Evolutionary conservation across 768 basidiomycete species (phyloP).

Genomic region (Austroboletus festivus): DNA sequence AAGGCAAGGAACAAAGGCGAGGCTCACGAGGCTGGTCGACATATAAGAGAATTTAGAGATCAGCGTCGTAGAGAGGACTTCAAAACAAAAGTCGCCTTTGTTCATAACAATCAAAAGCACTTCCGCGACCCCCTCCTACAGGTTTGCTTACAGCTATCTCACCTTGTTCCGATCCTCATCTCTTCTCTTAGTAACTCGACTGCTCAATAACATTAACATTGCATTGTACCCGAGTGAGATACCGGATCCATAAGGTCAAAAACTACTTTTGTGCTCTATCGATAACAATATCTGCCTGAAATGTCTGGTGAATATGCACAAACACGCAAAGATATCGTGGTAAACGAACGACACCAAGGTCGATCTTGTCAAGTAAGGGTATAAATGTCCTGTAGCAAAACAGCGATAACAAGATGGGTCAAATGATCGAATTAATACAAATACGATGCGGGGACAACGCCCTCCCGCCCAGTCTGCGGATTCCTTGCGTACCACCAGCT

Average conservation of each 20-base stretch:
- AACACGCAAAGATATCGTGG: slow-evolving; percentile 26
- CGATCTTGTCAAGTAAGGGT: slow-evolving; percentile 38
- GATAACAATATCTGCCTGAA: slow-evolving; percentile 12
- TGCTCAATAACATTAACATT: slow-evolving; percentile 4
- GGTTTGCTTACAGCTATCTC: slow-evolving; percentile 28
- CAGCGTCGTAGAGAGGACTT: slow-evolving; percentile 75
- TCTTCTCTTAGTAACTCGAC: slow-evolving; percentile 13
- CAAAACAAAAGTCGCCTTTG: slow-evolving; percentile 78
- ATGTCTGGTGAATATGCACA: slow-evolving; percentile 12
- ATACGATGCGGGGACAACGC: slow-evolving; percentile 90
- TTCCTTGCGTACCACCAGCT: slow-evolving; percentile 97
- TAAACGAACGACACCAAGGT: slow-evolving; percentile 36
- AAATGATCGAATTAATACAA: slow-evolving; percentile 57
- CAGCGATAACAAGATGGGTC: slow-evolving; percentile 27
- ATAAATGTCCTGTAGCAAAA: slow-evolving; percentile 32
- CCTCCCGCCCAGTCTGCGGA: slow-evolving; percentile 73
- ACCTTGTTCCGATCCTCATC: slow-evolving; percentile 2
- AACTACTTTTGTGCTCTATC: slow-evolving; percentile 7
- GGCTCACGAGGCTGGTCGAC: slow-evolving; percentile 86
- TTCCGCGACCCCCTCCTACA: slow-evolving; percentile 70
- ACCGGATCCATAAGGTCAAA: no score
- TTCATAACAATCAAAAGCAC: slow-evolving; percentile 86
- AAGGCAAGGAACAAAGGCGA: slow-evolving; percentile 94
- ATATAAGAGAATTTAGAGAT: slow-evolving; percentile 81
- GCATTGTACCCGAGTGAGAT: neutral